Evolutionary conservation across 2,329 filamentous ascomycete species (phyloP).

Genomic region (Microascus cirrosus): DNA sequence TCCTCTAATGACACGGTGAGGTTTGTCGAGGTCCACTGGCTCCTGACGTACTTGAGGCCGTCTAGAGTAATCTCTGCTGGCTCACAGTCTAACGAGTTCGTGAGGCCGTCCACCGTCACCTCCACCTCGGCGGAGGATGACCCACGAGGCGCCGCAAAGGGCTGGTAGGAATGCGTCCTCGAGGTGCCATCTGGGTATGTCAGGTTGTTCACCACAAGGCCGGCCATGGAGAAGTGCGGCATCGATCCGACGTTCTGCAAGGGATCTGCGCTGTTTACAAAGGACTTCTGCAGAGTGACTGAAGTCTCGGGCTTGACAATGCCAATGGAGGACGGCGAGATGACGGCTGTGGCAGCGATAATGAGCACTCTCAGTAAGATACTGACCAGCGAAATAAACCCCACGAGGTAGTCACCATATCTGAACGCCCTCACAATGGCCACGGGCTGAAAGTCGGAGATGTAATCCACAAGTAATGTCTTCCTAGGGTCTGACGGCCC

Average conservation of each 20-base stretch:
- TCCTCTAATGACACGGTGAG: slow-evolving; percentile 14
- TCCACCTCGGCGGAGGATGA: slow-evolving; percentile 13
- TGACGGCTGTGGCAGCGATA: slow-evolving; percentile 22
- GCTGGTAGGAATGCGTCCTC: slow-evolving; percentile 20
- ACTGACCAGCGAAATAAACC: slow-evolving; percentile 12
- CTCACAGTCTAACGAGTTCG: slow-evolving; percentile 18
- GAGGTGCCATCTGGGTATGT: slow-evolving; percentile 21
- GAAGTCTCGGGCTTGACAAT: slow-evolving; percentile 12
- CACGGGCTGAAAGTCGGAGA: slow-evolving; percentile 16
- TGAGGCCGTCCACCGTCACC: slow-evolving; percentile 22
- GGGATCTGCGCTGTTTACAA: slow-evolving; percentile 14
- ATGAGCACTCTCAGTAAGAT: slow-evolving; percentile 21
- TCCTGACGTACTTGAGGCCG: slow-evolving; percentile 10
- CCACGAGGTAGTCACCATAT: slow-evolving; percentile 23
- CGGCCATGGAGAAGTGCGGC: slow-evolving; percentile 21
- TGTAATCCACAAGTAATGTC: slow-evolving; percentile 24
- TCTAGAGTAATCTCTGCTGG: slow-evolving; percentile 14
- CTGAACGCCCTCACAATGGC: slow-evolving; percentile 16
- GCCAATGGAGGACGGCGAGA: slow-evolving; percentile 18
- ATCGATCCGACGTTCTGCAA: slow-evolving; percentile 14
- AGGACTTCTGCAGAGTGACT: slow-evolving; percentile 15
- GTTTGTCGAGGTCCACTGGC: slow-evolving; percentile 14
- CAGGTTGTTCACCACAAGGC: slow-evolving; percentile 9
- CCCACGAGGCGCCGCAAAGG: slow-evolving; percentile 15
- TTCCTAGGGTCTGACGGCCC: slow-evolving; percentile 16